These are phyloP conservation scores for Tieghemostelium lacteum DNA, from an alignment of 78 protist species.

Conservation along the genomic window DNA sequence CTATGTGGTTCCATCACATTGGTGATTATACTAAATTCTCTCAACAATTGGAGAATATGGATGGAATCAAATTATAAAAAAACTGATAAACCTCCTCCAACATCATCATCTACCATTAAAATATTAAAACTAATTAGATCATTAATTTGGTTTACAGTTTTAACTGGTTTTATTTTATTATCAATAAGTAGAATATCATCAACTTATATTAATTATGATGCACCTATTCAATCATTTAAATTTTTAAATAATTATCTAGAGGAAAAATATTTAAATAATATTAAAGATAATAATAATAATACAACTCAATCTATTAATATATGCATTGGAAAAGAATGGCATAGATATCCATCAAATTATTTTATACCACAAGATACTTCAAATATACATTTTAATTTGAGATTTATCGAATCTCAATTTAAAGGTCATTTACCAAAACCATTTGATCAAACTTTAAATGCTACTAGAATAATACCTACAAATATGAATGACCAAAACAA, in stretches of 20 bases:
- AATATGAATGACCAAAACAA: slow-evolving; percentile 67
- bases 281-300: background rate
- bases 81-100: background rate
- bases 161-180: slow-evolving; percentile 17
- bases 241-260: slow-evolving; percentile 11
- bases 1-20: slow-evolving; percentile 67
- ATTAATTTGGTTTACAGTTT: too few species aligned
- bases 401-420: slow-evolving; percentile 42
- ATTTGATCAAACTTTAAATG: slow-evolving; percentile 23
- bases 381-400: background rate
- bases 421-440: slow-evolving; percentile 76
- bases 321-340: slow-evolving; percentile 96
- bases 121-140: background rate
- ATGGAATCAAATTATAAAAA: background rate
- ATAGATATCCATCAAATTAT: slow-evolving; percentile 91
- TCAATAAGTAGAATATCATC: slow-evolving; percentile 64
- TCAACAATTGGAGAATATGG: background rate
- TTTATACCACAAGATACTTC: slow-evolving; percentile 84
- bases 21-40: slow-evolving; percentile 7
- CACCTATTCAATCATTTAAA: slow-evolving; percentile 60
- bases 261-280: background rate
- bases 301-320: slow-evolving; percentile 24
- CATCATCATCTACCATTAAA: background rate
- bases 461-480: slow-evolving; percentile 23
- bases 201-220: slow-evolving; percentile 64